These are phyloP conservation scores for Pichia kluyveri DNA, from an alignment of 805 yeast species.

Conservation along the genomic window DNA sequence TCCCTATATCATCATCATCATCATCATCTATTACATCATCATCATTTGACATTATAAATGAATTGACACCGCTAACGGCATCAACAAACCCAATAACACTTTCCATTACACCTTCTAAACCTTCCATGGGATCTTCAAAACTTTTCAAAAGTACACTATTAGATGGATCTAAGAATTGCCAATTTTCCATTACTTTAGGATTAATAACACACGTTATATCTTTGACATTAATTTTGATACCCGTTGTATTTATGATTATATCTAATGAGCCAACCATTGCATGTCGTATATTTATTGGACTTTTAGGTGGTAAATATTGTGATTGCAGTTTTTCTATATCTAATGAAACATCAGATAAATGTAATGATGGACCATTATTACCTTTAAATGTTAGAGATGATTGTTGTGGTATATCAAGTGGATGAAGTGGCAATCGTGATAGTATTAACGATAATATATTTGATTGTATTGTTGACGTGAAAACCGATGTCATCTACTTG, in stretches of 20 bases:
- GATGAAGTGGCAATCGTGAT: slow-evolving; percentile 10
- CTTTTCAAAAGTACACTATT: slow-evolving; percentile 4
- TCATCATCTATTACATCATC: slow-evolving; percentile 21
- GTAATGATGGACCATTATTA: slow-evolving; percentile 5
- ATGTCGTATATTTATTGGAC: slow-evolving; percentile 7
- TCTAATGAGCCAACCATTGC: slow-evolving; percentile 8
- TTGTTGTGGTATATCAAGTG: slow-evolving; percentile 8
- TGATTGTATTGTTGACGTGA: slow-evolving; percentile 9
- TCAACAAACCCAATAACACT: slow-evolving; percentile 40
- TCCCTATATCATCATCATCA: neutral
- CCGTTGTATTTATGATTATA: slow-evolving; percentile 5
- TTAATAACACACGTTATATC: slow-evolving; percentile 5
- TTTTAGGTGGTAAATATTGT: slow-evolving; percentile 7
- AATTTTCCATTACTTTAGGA: slow-evolving; percentile 3
- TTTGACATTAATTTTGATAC: slow-evolving; percentile 3
- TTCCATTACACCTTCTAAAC: slow-evolving; percentile 67
- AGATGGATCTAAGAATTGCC: slow-evolving; percentile 1
- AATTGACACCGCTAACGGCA: slow-evolving; percentile 21
- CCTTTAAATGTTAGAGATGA: slow-evolving; percentile 6
- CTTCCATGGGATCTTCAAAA: slow-evolving; percentile 6
- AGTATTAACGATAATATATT: slow-evolving; percentile 7
- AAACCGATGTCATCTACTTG: slow-evolving; percentile 8
- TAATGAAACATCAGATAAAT: slow-evolving; percentile 7
- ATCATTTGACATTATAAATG: neutral
- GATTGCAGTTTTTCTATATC: slow-evolving; percentile 11